Conservation (phyloP, 2,329 filamentous ascomycete species). For the Huntiella savannae region DNA sequence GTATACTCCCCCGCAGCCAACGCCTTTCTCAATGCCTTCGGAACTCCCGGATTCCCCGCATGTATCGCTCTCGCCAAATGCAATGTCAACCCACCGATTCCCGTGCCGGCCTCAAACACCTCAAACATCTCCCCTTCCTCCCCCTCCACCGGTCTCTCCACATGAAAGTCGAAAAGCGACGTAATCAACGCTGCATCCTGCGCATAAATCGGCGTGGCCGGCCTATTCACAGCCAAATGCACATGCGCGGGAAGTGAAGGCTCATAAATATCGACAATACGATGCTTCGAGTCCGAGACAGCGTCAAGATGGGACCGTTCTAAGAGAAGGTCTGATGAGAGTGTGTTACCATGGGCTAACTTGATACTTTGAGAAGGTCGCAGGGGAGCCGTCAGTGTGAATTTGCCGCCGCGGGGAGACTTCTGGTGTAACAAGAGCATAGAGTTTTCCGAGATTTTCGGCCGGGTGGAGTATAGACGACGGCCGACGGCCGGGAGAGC, state of each 20-base stretch:
- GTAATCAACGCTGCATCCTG: conserved; percentile 59
- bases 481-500: too few relatives aligned
- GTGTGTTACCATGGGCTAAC: conserved; percentile 25
- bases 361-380: conserved; percentile 17
- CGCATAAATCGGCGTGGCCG: conserved; percentile 61
- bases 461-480: too few relatives aligned
- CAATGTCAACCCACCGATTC: conserved; percentile 63
- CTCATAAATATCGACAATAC: conserved; percentile 36
- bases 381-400: conserved; percentile 22
- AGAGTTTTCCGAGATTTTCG: background rate
- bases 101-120: conserved; percentile 69
- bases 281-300: conserved; percentile 32
- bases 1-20: conserved; percentile 6
- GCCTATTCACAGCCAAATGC: conserved; percentile 36
- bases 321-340: conserved; percentile 40
- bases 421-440: conserved; percentile 23
- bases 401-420: conserved; percentile 18
- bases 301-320: conserved; percentile 39
- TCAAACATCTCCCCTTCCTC: conserved; percentile 34
- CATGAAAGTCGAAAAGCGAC: conserved; percentile 56
- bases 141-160: conserved; percentile 16
- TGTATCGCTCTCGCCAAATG: conserved; percentile 60
- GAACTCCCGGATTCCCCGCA: conserved; percentile 41
- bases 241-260: conserved; percentile 60
- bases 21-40: conserved; percentile 23